Percentiles rank a stretch among this genome's conserved stretches.
These are phyloP conservation scores for Solanum peruvianum DNA, from an alignment of 257 asterid genomes.

Conservation along the genomic window DNA sequence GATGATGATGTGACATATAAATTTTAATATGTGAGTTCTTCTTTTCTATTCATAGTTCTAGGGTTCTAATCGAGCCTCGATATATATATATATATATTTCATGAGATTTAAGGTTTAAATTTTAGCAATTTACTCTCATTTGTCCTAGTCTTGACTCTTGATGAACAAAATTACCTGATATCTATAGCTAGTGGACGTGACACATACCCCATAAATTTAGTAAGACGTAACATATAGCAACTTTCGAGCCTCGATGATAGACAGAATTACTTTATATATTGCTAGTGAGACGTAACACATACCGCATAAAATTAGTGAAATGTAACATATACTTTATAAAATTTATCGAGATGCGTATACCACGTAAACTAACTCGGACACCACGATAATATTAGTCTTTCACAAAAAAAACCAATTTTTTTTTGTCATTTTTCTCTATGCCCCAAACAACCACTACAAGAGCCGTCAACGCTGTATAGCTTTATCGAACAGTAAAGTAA, in stretches of 20 bases:
- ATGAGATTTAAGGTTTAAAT: too few species aligned
- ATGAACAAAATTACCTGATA: not conserved
- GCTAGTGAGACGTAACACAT: not conserved
- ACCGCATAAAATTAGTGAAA: too few species aligned
- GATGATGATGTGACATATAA: not conserved
- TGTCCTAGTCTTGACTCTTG: not conserved
- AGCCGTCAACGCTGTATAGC: not conserved
- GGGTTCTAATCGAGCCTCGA: too few species aligned
- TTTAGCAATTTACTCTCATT: too few species aligned
- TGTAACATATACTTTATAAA: too few species aligned
- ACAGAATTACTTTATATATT: too few species aligned
- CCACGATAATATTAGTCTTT: too few species aligned
- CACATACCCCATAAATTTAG: too few species aligned
- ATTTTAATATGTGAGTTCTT: not conserved
- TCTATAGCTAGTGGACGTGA: not conserved
- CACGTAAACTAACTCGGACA: too few species aligned
- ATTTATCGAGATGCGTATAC: too few species aligned
- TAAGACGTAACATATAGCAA: too few species aligned
- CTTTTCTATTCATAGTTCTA: not conserved
- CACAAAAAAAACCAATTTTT: too few species aligned
- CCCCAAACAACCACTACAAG: not conserved
- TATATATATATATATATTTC: not conserved
- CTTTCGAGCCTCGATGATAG: fast-evolving
- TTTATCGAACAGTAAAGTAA: not conserved
- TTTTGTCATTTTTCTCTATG: not conserved